Conservation (phyloP, 2,329 filamentous ascomycete genomes). For the Hymenoscyphus repandus region DNA sequence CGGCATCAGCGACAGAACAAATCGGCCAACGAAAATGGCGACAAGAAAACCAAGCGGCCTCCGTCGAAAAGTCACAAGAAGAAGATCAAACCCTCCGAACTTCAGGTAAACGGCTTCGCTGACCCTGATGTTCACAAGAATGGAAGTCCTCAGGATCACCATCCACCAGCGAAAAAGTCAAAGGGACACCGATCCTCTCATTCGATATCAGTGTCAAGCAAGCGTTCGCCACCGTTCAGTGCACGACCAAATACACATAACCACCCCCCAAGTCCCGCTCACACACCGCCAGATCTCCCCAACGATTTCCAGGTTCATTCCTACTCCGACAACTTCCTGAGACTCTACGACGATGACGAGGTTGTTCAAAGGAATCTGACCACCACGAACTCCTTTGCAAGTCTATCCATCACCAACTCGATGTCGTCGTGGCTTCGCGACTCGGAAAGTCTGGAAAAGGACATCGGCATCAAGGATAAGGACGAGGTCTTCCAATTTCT, state of each 20-base stretch:
- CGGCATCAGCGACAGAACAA: constrained; percentile 53
- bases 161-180: constrained; percentile 66
- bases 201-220: constrained; percentile 66
- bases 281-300: constrained; percentile 61
- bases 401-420: constrained; percentile 67
- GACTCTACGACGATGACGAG: constrained; percentile 62
- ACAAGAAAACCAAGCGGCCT: constrained; percentile 70
- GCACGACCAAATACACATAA: constrained; percentile 50
- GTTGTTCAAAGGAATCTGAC: constrained; percentile 45
- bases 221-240: constrained; percentile 60
- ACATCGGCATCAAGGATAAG: constrained; percentile 57
- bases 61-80: constrained; percentile 83
- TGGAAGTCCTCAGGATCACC: constrained; percentile 39
- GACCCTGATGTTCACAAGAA: constrained; percentile 47
- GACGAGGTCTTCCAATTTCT: constrained; percentile 62
- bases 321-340: constrained; percentile 71
- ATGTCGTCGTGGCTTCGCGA: constrained; percentile 77
- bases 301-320: constrained; percentile 60
- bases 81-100: constrained; percentile 67
- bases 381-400: constrained; percentile 73
- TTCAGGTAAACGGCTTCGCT: constrained; percentile 63
- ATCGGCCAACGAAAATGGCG: constrained; percentile 41
- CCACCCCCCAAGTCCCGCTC: constrained; percentile 69
- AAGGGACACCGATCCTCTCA: constrained; percentile 79
- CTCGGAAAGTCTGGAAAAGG: constrained; percentile 59